A percentile compares a stretch with the other conserved stretches of the same genome.
Conservation (phyloP, 1,284 basidiomycete genomes). For the Rhizopogon hawkerae region DNA sequence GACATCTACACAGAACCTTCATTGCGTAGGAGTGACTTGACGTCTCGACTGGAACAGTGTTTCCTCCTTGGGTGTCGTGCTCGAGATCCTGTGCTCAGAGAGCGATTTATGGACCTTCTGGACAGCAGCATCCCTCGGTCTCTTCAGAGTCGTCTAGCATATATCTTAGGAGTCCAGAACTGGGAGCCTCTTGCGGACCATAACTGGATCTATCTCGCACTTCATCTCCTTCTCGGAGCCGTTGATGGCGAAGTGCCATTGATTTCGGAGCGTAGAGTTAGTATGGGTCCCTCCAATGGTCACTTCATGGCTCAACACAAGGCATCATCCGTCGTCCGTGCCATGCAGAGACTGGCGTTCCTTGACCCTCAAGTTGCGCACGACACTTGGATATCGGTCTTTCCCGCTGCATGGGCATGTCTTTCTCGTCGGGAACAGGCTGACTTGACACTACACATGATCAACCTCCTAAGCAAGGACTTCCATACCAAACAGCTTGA, state of each 20-base stretch:
- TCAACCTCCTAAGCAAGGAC: conserved; percentile 87
- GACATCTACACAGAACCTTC: conserved; percentile 89
- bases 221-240: conserved; percentile 83
- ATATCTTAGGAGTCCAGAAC: conserved; percentile 88
- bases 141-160: conserved; percentile 77
- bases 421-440: conserved; percentile 82
- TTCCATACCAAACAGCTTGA: conserved; percentile 88
- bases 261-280: conserved; percentile 27
- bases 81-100: conserved; percentile 72
- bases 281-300: conserved; percentile 21
- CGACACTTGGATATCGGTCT: conserved; percentile 84
- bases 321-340: conserved; percentile 57
- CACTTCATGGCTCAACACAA: conserved; percentile 40
- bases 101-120: conserved; percentile 85
- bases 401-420: conserved; percentile 84
- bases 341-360: conserved; percentile 80
- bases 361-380: conserved; percentile 75
- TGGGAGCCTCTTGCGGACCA: conserved; percentile 94
- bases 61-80: conserved; percentile 92
- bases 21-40: conserved; percentile 88
- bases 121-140: conserved; percentile 85
- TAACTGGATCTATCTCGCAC: conserved; percentile 92
- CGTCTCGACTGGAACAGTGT: conserved; percentile 85
- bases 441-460: conserved; percentile 85
- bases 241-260: conserved; percentile 58